Base-by-base conservation (phyloP, 768 basidiomycete genomes). In the Pulveroboletus sp. region DNA sequence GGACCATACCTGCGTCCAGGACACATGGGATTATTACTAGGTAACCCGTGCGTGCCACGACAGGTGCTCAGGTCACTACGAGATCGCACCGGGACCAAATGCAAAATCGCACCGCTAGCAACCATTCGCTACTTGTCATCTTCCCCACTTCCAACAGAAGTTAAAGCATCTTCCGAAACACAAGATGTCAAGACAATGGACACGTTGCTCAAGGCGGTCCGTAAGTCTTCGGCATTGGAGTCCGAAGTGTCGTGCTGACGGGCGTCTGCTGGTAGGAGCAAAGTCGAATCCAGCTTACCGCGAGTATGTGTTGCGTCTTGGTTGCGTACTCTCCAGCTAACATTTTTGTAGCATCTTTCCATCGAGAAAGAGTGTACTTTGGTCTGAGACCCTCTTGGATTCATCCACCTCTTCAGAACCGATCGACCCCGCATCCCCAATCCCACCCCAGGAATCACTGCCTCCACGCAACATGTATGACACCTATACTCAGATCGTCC, bases 401-500 rank as follows among this genome's bases (percentile, higher is more conserved):
- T 40, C 57, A 9, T 65, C 73, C n/a, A 54, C 65, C 9, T 53
- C 59, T 23, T 51, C 56, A 21, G 55, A 53, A 36, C 36, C 49
- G 9, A 40, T 47, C 16, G 45, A 61, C 24, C 50, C 51, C 17
- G 50, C 55, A 29, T 29, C 54, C 19, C 40, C 57, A 33, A 50
- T 58, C 17, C 29, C 54, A 17, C 42, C 50, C 12, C 38, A 40
- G 38, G 38, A 65, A 55, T 61, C 64, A 6, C 70, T 72, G 1
- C 59, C 67, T 12, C 75, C 79, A 7, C 72, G 84, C 8, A 66
- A 72, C 42, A 89, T 87, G 86, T 72, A 81, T 43, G 84, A 87
- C 58, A 87, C 85, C 1, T 87, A 88, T 59, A 75, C 81, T 32
- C 82, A 87, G 60, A 63, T 85, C 6, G 56, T 76, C 8, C 75